Conservation (phyloP, 2,329 filamentous ascomycete genomes). For the Stemphylium vesicarium region DNA sequence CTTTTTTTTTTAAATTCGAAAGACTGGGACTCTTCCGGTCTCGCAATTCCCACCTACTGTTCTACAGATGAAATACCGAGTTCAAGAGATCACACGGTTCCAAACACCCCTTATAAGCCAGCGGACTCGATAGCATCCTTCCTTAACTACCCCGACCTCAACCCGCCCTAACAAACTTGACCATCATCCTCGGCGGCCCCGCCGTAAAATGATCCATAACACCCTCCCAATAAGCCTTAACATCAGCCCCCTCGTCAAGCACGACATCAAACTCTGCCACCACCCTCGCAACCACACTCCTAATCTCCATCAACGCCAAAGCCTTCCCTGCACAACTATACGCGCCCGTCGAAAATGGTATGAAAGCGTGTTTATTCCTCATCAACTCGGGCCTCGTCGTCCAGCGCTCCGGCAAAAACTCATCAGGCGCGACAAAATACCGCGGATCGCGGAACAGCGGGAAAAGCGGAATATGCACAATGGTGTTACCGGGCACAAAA, state of each 20-base stretch:
- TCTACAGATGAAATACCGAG: no score
- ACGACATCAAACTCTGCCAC: conserved; percentile 64
- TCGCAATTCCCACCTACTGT: no score
- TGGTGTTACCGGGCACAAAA: conserved; percentile 38
- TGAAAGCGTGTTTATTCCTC: conserved; percentile 62
- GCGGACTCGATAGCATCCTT: no score
- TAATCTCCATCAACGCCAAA: conserved; percentile 69
- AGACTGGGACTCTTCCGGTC: no score
- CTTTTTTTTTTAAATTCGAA: no score
- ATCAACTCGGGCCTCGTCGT: conserved; percentile 25
- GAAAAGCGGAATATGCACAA: conserved; percentile 30
- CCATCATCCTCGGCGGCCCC: conserved; percentile 24
- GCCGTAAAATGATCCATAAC: conserved; percentile 36
- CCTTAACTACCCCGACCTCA: no score
- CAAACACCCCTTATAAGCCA: no score
- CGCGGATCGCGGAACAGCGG: conserved; percentile 24
- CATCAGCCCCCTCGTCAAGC: conserved; percentile 25
- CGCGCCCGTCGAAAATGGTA: conserved; percentile 71
- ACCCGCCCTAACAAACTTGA: conserved; percentile 17
- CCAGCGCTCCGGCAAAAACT: conserved; percentile 38
- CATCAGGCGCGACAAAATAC: conserved; percentile 27
- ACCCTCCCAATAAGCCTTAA: conserved; percentile 21
- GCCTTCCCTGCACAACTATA: conserved; percentile 72
- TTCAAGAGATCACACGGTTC: no score
- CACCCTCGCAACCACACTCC: conserved; percentile 63